A percentile compares a stretch with the other conserved stretches of the same genome.
These are phyloP conservation scores for Brassica hybrid DNA, from an alignment of 441 rosid species.

Conservation along the genomic window DNA sequence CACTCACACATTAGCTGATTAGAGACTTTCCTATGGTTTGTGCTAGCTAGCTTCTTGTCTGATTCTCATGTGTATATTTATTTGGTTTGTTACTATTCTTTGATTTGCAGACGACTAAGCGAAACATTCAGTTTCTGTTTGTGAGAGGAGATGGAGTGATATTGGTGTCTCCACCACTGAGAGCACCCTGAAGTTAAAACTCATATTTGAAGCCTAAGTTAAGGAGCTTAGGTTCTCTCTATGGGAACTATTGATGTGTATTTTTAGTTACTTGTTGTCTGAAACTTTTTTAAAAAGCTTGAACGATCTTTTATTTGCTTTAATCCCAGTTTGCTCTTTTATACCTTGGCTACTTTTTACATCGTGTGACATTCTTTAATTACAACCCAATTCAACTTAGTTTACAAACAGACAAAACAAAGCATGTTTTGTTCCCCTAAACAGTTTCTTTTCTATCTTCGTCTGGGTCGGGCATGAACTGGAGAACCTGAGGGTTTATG, in stretches of 20 bases:
- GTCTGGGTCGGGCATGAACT: conserved; percentile 60
- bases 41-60: not conserved
- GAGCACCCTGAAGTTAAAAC: conserved; percentile 1
- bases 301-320: not conserved
- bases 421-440: too few species aligned
- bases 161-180: conserved; percentile 86
- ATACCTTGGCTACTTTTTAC: not conserved
- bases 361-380: not conserved
- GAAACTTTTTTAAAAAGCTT: not conserved
- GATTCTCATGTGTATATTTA: conserved; percentile 5
- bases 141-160: conserved; percentile 99
- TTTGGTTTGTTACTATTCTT: not conserved
- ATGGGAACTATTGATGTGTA: not conserved
- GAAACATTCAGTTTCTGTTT: conserved; percentile 86
- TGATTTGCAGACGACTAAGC: conserved; percentile 79
- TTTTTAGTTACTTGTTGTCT: not conserved
- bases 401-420: not conserved
- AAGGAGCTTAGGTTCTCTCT: not conserved
- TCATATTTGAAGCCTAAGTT: not conserved
- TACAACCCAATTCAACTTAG: not conserved
- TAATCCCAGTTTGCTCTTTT: not conserved
- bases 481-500: conserved; percentile 58
- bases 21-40: conserved; percentile 7
- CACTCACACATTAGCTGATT: not conserved
- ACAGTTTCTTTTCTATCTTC: conserved; percentile 46